Conservation (phyloP, 1,284 basidiomycete species). For the Coniferiporia weirii region DNA sequence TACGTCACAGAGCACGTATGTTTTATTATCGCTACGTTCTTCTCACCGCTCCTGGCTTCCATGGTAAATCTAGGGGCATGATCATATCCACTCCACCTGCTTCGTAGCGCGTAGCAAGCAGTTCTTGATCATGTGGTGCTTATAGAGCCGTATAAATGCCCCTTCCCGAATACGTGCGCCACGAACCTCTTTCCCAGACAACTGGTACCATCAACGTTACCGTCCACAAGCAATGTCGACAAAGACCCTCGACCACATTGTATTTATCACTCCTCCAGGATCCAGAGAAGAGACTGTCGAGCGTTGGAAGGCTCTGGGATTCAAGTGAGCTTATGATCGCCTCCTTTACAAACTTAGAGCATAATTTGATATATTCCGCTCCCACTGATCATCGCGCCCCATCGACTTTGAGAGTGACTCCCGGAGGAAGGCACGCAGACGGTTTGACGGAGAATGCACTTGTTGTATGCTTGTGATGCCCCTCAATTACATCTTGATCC, state of each 20-base stretch:
- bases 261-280: background rate
- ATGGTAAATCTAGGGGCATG: too few species aligned
- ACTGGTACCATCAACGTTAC: too few species aligned
- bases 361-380: background rate
- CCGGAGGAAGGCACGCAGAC: slow-evolving; percentile 39
- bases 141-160: too few species aligned
- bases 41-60: too few species aligned
- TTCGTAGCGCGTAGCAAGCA: too few species aligned
- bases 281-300: background rate
- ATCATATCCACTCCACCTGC: too few species aligned
- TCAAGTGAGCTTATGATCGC: background rate
- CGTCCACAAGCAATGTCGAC: background rate
- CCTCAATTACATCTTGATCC: background rate
- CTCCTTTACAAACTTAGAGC: background rate
- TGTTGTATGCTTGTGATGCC: slow-evolving; percentile 36
- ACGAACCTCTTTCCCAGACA: too few species aligned
- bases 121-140: too few species aligned
- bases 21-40: too few species aligned
- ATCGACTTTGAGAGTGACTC: slow-evolving; percentile 21
- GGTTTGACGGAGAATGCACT: slow-evolving; percentile 62
- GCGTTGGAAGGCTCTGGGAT: background rate
- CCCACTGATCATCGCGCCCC: background rate
- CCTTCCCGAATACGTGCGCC: too few species aligned
- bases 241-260: background rate
- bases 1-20: too few species aligned